Evolutionary conservation across 78 protist species (phyloP).

Genomic region (Dictyostelium citrinum): DNA sequence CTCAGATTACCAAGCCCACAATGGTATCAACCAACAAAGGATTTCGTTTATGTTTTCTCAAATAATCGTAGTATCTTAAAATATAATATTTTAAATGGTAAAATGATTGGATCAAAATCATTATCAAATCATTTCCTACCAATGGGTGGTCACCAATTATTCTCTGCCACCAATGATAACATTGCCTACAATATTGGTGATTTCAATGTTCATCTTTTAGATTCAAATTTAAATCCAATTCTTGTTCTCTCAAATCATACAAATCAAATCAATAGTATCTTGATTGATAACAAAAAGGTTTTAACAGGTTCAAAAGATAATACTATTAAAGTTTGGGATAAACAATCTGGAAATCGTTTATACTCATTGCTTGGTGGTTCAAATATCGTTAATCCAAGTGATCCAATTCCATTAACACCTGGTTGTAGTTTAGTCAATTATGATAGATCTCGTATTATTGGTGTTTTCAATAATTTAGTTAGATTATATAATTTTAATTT

Average conservation of each 20-base stretch:
- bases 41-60: background rate
- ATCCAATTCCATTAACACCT: background rate
- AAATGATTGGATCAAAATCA: background rate
- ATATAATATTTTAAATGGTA: background rate
- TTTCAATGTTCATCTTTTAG: background rate
- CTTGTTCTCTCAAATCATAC: background rate
- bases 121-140: background rate
- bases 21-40: background rate
- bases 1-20: background rate
- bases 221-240: background rate
- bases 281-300: constrained; percentile 47
- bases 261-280: background rate
- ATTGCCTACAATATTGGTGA: background rate
- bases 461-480: constrained; percentile 57
- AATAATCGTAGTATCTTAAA: background rate
- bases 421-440: constrained; percentile 40
- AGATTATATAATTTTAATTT: constrained; percentile 63
- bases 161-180: background rate
- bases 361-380: constrained; percentile 81
- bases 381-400: background rate
- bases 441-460: constrained; percentile 48
- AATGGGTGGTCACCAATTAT: no score
- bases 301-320: constrained; percentile 57
- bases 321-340: constrained; percentile 77
- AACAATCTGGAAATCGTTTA: background rate